phyloP scores from a whole-genome alignment of 129 eudicot species.

The Flaveria brownii region DNA sequence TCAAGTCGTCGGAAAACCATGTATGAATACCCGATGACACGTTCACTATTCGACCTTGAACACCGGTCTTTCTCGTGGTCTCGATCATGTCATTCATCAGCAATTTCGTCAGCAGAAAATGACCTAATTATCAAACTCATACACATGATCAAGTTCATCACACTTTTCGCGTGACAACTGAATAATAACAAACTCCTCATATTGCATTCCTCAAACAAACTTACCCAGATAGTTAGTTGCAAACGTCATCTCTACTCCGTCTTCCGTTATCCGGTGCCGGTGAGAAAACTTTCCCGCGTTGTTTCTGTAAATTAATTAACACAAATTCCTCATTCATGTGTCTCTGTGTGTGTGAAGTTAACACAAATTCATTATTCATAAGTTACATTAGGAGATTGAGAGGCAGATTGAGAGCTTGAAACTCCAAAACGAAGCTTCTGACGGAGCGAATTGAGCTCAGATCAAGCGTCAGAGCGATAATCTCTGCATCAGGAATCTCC shows the following conservation, averaged over 20 bases:
- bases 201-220: neutral
- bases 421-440: slow-evolving; percentile 48
- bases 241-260: slow-evolving; percentile 88
- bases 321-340: neutral
- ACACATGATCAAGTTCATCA: neutral
- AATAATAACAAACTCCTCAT: neutral
- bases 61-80: slow-evolving; percentile 55
- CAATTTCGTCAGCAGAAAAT: slow-evolving; percentile 74
- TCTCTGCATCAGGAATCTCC: slow-evolving; percentile 68
- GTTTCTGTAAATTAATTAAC: slow-evolving; percentile 43
- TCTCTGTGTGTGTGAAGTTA: neutral
- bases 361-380: too few relatives aligned
- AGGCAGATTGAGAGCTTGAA: slow-evolving; percentile 67
- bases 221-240: slow-evolving; percentile 88
- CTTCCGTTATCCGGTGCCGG: slow-evolving; percentile 61
- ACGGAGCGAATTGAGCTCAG: slow-evolving; percentile 80
- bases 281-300: slow-evolving; percentile 85
- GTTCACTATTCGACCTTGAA: slow-evolving; percentile 91
- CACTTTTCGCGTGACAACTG: neutral
- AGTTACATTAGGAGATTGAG: slow-evolving; percentile 85
- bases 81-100: slow-evolving; percentile 69
- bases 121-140: slow-evolving; percentile 46
- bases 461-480: slow-evolving; percentile 66
- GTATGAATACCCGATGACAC: slow-evolving; percentile 77
- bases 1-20: slow-evolving; percentile 86